phyloP scores from a whole-genome alignment of 2,329 filamentous ascomycete genomes.

The Colletotrichum godetiae region DNA sequence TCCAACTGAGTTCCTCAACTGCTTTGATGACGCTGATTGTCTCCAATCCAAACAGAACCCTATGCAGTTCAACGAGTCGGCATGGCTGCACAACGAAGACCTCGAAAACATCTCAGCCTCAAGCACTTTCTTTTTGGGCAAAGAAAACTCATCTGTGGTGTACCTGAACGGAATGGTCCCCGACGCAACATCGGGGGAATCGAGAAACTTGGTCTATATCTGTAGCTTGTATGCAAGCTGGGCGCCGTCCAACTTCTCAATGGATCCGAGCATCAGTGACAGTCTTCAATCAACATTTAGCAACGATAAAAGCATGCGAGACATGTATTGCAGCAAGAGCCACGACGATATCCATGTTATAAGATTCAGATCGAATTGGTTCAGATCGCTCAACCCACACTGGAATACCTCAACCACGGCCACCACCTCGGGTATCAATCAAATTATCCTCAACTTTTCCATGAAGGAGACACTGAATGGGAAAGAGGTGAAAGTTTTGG shows the following conservation, averaged over 20 bases:
- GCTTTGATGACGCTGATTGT: neutral
- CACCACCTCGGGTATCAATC: neutral
- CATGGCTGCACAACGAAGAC: neutral
- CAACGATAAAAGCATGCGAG: neutral
- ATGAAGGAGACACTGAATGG: neutral
- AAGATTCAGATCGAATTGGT: neutral
- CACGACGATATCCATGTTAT: neutral
- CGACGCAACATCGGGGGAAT: neutral
- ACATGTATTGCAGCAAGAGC: neutral
- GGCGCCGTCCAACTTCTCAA: neutral
- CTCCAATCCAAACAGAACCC: neutral
- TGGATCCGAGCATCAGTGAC: neutral
- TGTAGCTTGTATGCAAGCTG: conserved; percentile 14
- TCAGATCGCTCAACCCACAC: neutral
- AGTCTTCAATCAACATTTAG: neutral
- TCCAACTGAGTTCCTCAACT: neutral
- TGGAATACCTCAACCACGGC: neutral
- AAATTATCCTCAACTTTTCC: neutral
- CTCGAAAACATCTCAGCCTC: neutral
- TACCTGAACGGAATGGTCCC: neutral
- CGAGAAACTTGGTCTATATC: neutral
- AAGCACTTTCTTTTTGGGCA: neutral
- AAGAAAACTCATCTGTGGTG: neutral
- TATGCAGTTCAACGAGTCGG: neutral
- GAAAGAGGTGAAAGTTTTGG: neutral